Evolutionary conservation across 352 stramenopile species (phyloP), one percentile per base, ranked within the genome.

Genomic region (Globisporangium canariense): DNA sequence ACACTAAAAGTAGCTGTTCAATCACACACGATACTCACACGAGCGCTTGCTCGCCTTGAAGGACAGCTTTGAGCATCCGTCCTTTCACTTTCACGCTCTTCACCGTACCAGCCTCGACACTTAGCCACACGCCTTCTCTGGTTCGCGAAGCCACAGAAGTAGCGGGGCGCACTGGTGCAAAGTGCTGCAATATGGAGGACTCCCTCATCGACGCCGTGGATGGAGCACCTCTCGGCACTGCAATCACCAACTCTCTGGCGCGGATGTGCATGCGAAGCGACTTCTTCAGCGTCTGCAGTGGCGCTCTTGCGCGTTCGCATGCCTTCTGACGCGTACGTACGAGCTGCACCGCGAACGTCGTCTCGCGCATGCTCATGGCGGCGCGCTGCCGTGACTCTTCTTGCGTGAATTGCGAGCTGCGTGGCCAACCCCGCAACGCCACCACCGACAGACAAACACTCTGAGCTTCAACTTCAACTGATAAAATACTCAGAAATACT

Each of bases 281-380:
- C 61, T 67, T 69, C 41, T 64, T 58, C 20, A 86, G 73, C 41
- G 58, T 68, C 58, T 82, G 73, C 16, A 83, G 75, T 10, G 46
- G 25, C 36, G 8, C 18, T 34, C 28, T 46, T 20, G 13, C 25
- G 20, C 14, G 30, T 7, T 32, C 20, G 28, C 50, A 49, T n/a
- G 13, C 25, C 36, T 36, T 41, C 30, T 20, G 20, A 13, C 60
- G 69, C 32, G 34, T 52, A 47, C 66, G 61, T 58, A 85, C 75
- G 46, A 86, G 58, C 30, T 73, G 73, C 64, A 83, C 75, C 6
- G 54, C 28, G 50, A 79, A 81, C 28, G 22, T 13, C 28, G 32
- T 9, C 65, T 71, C 76, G 25, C 0, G 5, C 5, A 11, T 32
- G 4, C 1, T 46, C 52, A 45, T 45, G 18, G 1, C 10, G 25